phyloP scores from a whole-genome alignment of 768 basidiomycete species.

The Gyrodon lividus region DNA sequence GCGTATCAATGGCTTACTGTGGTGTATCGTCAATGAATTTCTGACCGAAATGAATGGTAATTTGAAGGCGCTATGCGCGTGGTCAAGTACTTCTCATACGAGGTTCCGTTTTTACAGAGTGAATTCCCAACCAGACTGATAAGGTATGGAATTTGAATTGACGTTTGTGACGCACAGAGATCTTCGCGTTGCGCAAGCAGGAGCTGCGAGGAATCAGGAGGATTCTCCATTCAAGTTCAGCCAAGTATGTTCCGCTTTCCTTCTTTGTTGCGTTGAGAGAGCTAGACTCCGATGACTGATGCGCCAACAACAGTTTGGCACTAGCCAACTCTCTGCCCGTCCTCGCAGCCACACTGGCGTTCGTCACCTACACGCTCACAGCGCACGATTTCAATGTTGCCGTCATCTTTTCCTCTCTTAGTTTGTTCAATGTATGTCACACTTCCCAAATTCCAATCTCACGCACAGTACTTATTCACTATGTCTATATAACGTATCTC shows the following conservation, averaged over 20 bases:
- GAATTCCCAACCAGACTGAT: conserved; percentile 15
- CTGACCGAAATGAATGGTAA: too few relatives aligned
- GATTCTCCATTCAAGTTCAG: conserved; percentile 61
- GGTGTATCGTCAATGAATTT: too few relatives aligned
- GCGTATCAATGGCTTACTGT: conserved; percentile 8
- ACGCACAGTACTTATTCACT: too few relatives aligned
- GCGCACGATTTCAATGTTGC: conserved; percentile 59
- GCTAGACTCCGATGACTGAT: conserved; percentile 10
- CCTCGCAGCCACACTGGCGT: conserved; percentile 63
- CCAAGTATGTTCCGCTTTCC: conserved; percentile 43
- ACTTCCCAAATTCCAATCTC: neutral
- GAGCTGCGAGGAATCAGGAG: conserved; percentile 56
- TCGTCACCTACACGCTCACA: conserved; percentile 61
- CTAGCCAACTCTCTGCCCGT: conserved; percentile 60
- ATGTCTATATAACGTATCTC: neutral
- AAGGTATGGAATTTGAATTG: neutral
- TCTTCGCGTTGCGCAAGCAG: conserved; percentile 48
- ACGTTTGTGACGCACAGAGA: conserved; percentile 37
- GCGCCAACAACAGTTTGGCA: conserved; percentile 38
- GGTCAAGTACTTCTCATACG: conserved; percentile 78
- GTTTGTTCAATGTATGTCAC: conserved; percentile 49
- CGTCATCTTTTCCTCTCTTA: conserved; percentile 64
- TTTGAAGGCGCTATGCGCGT: conserved; percentile 58
- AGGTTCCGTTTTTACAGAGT: conserved; percentile 66
- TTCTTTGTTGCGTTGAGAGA: neutral